Base-by-base conservation (phyloP, 345 rosid species). In the Eutrema yunnanense region DNA sequence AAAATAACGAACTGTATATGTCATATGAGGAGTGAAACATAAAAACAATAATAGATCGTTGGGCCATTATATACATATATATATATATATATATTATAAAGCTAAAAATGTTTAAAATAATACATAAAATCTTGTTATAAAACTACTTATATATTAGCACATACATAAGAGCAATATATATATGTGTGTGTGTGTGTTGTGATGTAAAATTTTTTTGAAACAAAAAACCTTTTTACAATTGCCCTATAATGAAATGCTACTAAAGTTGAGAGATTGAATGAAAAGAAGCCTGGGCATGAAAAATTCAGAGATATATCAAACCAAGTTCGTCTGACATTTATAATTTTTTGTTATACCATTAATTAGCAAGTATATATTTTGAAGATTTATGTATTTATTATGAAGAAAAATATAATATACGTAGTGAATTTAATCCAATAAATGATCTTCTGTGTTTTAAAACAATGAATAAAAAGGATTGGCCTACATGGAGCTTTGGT, bases 401-500 rank as follows among this genome's bases (percentile, higher is more conserved):
- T 60, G 41, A n/a, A 4, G 10, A n/a, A 6, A 57, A 29, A 71
- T 4, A 30, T 55, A 33, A 55, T 26, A 30, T 29, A 30, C 10
- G 10, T 29, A 33, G 29, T 12, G 58, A 55, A 46, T 30, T 5
- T 4, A n/a, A 43, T 75, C 56, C 43, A 51, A 51, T 36, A 61
- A 60, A 59, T 11, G 13, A 37, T 60, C 55, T 51, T 51, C 1
- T 22, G 27, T 60, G 26, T 12, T 12, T 2, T 0, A 2, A 10
- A 75, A 75, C 69, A 68, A 61, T 10, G 50, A 75, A 61, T 61
- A 38, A 46, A 48, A 54, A 30, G 52, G 64, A 62, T 50, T 77
- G 80, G 72, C 76, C 80, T 77, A 77, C 72, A 77, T 65, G 63
- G 55, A 36, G 62, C 72, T 43, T 65, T 77, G 76, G 62, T 71